These are phyloP conservation scores for Berberis thunbergii DNA, from an alignment of 164 flowering plant species.

Conservation along the genomic window DNA sequence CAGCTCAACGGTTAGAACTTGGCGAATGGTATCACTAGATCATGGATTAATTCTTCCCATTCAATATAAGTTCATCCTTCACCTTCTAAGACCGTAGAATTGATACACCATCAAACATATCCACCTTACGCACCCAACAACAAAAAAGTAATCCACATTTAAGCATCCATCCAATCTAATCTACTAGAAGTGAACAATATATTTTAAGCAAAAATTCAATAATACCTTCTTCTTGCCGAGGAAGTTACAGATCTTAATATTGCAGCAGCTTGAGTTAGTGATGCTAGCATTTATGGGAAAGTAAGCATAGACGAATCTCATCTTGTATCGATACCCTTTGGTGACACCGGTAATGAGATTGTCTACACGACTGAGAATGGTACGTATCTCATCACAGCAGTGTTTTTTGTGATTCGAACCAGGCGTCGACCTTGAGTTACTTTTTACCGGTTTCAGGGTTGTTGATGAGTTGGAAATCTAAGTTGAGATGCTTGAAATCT, in stretches of 20 bases:
- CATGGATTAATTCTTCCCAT: constrained; percentile 37
- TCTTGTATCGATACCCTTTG: constrained; percentile 56
- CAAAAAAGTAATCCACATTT: too few relatives aligned
- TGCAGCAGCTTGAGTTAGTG: constrained; percentile 14
- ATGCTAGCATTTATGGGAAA: constrained; percentile 67
- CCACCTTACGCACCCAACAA: constrained; percentile 57
- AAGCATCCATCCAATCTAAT: too few relatives aligned
- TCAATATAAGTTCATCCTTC: constrained; percentile 64
- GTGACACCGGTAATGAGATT: constrained; percentile 63
- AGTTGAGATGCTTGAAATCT: constrained; percentile 58
- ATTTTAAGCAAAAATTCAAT: background rate
- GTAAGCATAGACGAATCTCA: constrained; percentile 66
- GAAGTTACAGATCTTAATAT: constrained; percentile 44
- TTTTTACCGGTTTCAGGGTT: constrained; percentile 41
- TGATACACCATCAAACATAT: constrained; percentile 67
- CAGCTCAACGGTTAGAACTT: too few relatives aligned
- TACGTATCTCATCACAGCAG: constrained; percentile 20
- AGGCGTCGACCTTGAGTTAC: constrained; percentile 50
- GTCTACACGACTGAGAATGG: constrained; percentile 34
- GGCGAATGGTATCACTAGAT: too few relatives aligned
- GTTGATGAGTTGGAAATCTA: constrained; percentile 50
- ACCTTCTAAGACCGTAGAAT: constrained; percentile 66
- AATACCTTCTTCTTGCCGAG: constrained; percentile 48
- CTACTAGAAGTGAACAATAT: too few relatives aligned
- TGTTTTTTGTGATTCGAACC: constrained; percentile 61